Base-by-base conservation (phyloP, 73 alveolate genomes). In the Urostyla sp. region DNA sequence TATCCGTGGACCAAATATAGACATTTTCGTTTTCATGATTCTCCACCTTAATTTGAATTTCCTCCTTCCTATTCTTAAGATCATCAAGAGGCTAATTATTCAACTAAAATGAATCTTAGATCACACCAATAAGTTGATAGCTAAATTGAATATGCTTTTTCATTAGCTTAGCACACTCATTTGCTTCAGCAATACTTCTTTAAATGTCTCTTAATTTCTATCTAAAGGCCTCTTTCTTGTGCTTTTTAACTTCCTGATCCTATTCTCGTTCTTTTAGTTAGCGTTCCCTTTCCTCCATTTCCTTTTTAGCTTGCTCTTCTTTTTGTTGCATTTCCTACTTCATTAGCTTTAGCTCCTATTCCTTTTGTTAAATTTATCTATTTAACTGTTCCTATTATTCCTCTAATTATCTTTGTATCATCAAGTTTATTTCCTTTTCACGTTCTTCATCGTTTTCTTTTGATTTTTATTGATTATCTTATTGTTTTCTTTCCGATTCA, bases 21-120 rank as follows among this genome's bases (percentile, higher is more conserved):
- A 67, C 83, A 54, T 90, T 86, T 6, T 98, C 99, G 50, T 95
- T 97, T 67, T 95, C 99, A 54, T 77, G 85, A 74, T 95, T 95
- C 38, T 87, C 90, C 13, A 91, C 95, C 74, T 88, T 75, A 51
- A 92, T 87, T 13, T 87, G 54, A 8, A 83, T 32, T 2, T 34
- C 13, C 7, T 67, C 84, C 49, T 73, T 73, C 50, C 43, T 54
- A 37, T 40, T 67, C 52, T 83, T 87, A 0, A 83, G 36, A 28
- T 77, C 82, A 43, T 38, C 15, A 11, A 38, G 56, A 23, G 72
- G 87, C 40, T 72, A 35, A 28, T 59, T 44, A 34, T 74, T 83
- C 57, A 48, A 54, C 46, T 45, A 31, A 0, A 83, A 35, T 56
- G 36, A 46, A 16, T 73, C 34, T 58, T 55, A 50, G 57, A 73